Percentiles rank a stretch among this genome's conserved stretches.
Evolutionary conservation across 441 rosid species (phyloP).

Genomic region (Geranium incanum): DNA sequence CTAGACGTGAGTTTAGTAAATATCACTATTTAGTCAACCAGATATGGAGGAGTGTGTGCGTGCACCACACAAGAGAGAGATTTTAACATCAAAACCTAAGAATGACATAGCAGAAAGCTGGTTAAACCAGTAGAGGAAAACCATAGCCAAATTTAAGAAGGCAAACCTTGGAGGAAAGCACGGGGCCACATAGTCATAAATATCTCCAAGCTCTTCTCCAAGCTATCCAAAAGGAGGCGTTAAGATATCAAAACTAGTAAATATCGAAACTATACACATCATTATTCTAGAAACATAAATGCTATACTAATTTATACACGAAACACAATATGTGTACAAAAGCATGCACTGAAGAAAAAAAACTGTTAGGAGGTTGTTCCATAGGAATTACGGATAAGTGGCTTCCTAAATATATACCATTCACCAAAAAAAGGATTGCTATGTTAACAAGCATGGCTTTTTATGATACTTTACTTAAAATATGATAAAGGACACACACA

Average conservation of each 20-base stretch:
- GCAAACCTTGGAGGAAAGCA: conserved; percentile 98
- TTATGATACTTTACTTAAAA: no score
- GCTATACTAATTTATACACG: background rate
- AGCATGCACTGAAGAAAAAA: background rate
- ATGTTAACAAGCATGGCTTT: no score
- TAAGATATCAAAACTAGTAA: conserved; percentile 17
- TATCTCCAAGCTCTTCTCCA: conserved; percentile 98
- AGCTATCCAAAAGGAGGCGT: conserved; percentile 38
- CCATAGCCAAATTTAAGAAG: conserved; percentile 11
- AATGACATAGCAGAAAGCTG: background rate
- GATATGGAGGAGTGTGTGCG: background rate
- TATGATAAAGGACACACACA: no score
- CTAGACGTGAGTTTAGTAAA: background rate
- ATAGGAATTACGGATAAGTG: no score
- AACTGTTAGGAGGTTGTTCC: background rate
- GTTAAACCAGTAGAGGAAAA: conserved; percentile 16
- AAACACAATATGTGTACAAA: background rate
- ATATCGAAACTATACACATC: conserved; percentile 2
- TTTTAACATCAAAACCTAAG: background rate
- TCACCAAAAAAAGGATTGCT: no score
- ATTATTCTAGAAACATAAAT: background rate
- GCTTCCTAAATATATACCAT: background rate
- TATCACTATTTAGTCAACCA: background rate
- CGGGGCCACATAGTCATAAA: conserved; percentile 96
- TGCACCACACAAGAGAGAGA: background rate